Percentiles rank a stretch among this genome's conserved stretches.
Conservation (phyloP, 2,329 filamentous ascomycete genomes). For the Escovopsis sp. region DNA sequence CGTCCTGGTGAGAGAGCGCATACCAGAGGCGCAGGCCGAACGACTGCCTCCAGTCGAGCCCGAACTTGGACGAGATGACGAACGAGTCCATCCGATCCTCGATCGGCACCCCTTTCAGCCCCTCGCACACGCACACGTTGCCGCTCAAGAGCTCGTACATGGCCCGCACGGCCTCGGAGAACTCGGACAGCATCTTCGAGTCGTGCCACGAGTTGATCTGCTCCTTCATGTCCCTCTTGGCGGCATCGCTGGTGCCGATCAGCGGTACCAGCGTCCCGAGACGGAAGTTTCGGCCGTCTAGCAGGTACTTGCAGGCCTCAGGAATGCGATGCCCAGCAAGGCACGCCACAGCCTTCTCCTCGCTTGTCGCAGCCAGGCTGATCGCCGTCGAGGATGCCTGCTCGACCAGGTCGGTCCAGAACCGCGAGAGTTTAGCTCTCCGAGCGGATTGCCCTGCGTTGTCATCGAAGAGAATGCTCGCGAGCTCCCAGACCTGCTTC, state of each 20-base stretch:
- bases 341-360: conserved; percentile 72
- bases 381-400: conserved; percentile 37
- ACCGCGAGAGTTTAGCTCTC: conserved; percentile 50
- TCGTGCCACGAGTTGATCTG: conserved; percentile 78
- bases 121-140: conserved; percentile 71
- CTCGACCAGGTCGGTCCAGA: conserved; percentile 52
- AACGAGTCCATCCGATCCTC: conserved; percentile 76
- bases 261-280: conserved; percentile 75
- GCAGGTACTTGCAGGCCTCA: conserved; percentile 67
- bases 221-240: conserved; percentile 58
- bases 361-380: conserved; percentile 44
- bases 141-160: conserved; percentile 83
- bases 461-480: conserved; percentile 71
- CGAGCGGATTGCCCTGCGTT: conserved; percentile 26
- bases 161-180: conserved; percentile 67
- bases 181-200: conserved; percentile 72
- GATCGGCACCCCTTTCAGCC: conserved; percentile 52
- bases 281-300: conserved; percentile 63
- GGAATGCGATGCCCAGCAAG: conserved; percentile 65
- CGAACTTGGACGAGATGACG: conserved; percentile 67
- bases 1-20: conserved; percentile 50
- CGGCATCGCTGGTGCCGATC: conserved; percentile 55
- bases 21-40: conserved; percentile 92
- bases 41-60: conserved; percentile 81
- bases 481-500: conserved; percentile 68